Percentiles rank a stretch among this genome's conserved stretches.
phyloP scores from a whole-genome alignment of 306 rosid species.

The Echinosophora koreensis region DNA sequence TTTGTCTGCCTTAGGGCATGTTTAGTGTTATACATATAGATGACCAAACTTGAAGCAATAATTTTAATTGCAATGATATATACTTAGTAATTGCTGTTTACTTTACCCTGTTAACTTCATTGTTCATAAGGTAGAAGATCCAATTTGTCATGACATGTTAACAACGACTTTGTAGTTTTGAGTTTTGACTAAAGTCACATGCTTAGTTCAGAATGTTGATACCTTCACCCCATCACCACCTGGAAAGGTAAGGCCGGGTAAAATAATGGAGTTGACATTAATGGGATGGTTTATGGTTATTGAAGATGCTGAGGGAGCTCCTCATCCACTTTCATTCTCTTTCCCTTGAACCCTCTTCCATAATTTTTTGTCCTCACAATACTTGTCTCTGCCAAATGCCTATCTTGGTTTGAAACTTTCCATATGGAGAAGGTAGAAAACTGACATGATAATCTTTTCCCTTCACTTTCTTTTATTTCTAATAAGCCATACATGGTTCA shows the following conservation, averaged over 20 bases:
- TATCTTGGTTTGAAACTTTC: not conserved
- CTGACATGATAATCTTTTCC: conserved; percentile 34
- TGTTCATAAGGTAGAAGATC: not conserved
- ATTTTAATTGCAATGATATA: not conserved
- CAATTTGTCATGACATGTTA: conserved; percentile 7
- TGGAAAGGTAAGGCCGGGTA: conserved; percentile 13
- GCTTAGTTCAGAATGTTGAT: conserved; percentile 18
- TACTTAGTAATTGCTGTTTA: not conserved
- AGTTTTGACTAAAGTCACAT: conserved; percentile 17
- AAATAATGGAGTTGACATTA: not conserved
- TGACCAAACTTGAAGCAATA: not conserved
- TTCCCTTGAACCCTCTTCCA: not conserved
- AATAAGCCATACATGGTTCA: conserved; percentile 47
- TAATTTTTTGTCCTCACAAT: not conserved
- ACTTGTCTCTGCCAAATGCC: conserved; percentile 13
- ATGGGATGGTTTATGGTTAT: not conserved
- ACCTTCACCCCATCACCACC: not conserved
- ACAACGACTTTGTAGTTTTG: conserved; percentile 25
- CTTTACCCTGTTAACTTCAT: conserved; percentile 8
- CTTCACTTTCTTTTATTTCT: conserved; percentile 17
- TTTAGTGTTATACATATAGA: not conserved
- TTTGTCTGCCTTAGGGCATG: not conserved
- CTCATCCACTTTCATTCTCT: not conserved
- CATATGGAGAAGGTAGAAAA: conserved; percentile 19
- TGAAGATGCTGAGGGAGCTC: conserved; percentile 10